Evolutionary conservation across 2,329 filamentous ascomycete species (phyloP).

Genomic region (Fusarium virguliforme): DNA sequence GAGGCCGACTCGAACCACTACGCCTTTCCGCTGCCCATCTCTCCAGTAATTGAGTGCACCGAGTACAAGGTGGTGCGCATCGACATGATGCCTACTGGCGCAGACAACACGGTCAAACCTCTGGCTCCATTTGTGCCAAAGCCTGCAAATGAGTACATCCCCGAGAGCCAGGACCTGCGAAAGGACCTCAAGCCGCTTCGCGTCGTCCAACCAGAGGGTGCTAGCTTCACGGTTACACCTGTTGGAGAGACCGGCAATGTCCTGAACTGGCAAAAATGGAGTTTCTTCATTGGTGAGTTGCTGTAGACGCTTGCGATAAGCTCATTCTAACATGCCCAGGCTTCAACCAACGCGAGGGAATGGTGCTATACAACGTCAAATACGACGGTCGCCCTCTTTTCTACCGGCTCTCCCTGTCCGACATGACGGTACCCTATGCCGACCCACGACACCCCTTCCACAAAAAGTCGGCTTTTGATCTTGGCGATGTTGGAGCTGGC

Average conservation of each 20-base stretch:
- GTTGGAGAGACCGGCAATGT: constrained; percentile 56
- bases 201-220: constrained; percentile 79
- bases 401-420: constrained; percentile 78
- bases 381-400: constrained; percentile 78
- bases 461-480: constrained; percentile 80
- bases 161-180: constrained; percentile 67
- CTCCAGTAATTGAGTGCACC: constrained; percentile 38
- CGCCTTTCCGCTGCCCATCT: constrained; percentile 39
- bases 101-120: constrained; percentile 21
- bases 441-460: constrained; percentile 77
- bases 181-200: constrained; percentile 79
- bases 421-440: constrained; percentile 80
- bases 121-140: constrained; percentile 23
- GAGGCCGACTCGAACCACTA: constrained; percentile 46
- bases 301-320: not conserved
- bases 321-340: constrained; percentile 43
- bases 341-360: constrained; percentile 80
- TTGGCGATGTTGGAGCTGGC: constrained; percentile 79
- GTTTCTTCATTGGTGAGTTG: constrained; percentile 70
- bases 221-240: constrained; percentile 71
- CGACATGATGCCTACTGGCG: constrained; percentile 32
- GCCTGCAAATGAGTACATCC: constrained; percentile 61
- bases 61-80: constrained; percentile 35
- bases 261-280: constrained; percentile 78
- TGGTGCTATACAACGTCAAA: constrained; percentile 78